phyloP scores from a whole-genome alignment of 768 basidiomycete species.

The Lepiota subincarnata region DNA sequence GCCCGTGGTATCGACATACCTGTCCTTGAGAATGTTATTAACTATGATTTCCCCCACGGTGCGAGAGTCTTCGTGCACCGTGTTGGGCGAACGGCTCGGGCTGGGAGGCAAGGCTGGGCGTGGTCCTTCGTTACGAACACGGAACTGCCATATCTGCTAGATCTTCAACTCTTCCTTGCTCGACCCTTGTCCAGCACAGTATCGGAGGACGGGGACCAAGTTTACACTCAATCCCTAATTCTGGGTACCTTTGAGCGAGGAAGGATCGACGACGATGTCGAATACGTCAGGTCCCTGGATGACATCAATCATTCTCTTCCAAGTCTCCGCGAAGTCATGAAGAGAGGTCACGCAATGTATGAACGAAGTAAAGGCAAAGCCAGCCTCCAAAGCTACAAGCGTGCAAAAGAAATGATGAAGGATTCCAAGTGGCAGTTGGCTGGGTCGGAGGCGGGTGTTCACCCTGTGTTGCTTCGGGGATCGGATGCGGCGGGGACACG shows the following conservation, averaged over 20 bases:
- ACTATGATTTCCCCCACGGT: constrained; percentile 97
- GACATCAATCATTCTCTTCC: constrained; percentile 60
- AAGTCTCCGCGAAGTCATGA: constrained; percentile 75
- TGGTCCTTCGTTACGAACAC: constrained; percentile 88
- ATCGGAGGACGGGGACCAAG: constrained; percentile 46
- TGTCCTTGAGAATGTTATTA: constrained; percentile 92
- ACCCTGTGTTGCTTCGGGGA: constrained; percentile 62
- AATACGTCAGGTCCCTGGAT: constrained; percentile 68
- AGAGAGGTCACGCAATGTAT: constrained; percentile 88
- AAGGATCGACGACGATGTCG: constrained; percentile 76
- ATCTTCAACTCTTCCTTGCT: constrained; percentile 89
- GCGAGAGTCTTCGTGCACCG: constrained; percentile 93
- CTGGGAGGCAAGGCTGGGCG: constrained; percentile 92
- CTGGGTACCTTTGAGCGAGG: constrained; percentile 83
- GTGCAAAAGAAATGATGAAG: constrained; percentile 85
- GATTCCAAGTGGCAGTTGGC: constrained; percentile 67
- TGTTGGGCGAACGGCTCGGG: constrained; percentile 94
- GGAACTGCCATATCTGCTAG: constrained; percentile 88
- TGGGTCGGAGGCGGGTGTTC: constrained; percentile 57
- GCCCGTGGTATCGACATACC: constrained; percentile 99
- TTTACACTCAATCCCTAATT: constrained; percentile 69
- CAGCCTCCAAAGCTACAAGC: constrained; percentile 75
- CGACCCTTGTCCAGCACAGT: constrained; percentile 65
- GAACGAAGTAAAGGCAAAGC: constrained; percentile 93
- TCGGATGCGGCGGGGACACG: constrained; percentile 30